A percentile compares a stretch with the other conserved stretches of the same genome.
Conservation (phyloP, 1,139 yeast species). For the Saccharomyces hybrid region DNA sequence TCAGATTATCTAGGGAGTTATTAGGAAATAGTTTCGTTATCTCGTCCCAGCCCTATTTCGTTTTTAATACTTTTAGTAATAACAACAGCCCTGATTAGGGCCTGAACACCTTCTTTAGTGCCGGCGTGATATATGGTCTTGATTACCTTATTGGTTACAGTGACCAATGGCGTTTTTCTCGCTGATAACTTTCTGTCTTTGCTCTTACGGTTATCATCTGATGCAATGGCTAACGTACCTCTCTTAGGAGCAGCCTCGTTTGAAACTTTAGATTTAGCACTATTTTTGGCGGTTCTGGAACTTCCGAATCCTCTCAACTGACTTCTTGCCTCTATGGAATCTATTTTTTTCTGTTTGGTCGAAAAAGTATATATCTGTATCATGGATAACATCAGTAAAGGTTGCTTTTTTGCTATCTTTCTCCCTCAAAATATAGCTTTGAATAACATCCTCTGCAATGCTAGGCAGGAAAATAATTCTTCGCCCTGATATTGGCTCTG, state of each 20-base stretch:
- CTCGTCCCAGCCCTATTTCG: slow-evolving; percentile 28
- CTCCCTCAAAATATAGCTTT: slow-evolving; percentile 17
- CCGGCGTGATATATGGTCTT: slow-evolving; percentile 15
- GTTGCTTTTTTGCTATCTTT: slow-evolving; percentile 24
- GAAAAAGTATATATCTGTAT: slow-evolving; percentile 30
- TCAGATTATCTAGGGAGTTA: slow-evolving; percentile 27
- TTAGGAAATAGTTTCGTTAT: slow-evolving; percentile 28
- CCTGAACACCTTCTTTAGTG: slow-evolving; percentile 24
- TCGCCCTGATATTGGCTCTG: slow-evolving; percentile 18
- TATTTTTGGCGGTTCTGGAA: slow-evolving; percentile 18
- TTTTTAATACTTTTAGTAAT: slow-evolving; percentile 31
- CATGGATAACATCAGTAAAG: slow-evolving; percentile 25
- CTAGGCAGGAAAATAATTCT: slow-evolving; percentile 24
- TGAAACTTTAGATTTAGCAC: neutral
- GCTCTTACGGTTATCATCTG: neutral
- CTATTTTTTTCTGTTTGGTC: slow-evolving; percentile 28
- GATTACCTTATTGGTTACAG: neutral
- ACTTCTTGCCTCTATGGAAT: slow-evolving; percentile 26
- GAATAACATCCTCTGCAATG: slow-evolving; percentile 14
- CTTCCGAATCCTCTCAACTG: slow-evolving; percentile 29
- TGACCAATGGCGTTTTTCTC: neutral
- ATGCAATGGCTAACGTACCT: neutral
- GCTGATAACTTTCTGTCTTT: neutral
- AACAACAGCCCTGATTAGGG: slow-evolving; percentile 26
- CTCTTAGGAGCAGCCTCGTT: slow-evolving; percentile 2